Percentiles rank a stretch among this genome's conserved stretches.
Conservation (phyloP, 1,284 basidiomycete species). For the Trametes sp. region DNA sequence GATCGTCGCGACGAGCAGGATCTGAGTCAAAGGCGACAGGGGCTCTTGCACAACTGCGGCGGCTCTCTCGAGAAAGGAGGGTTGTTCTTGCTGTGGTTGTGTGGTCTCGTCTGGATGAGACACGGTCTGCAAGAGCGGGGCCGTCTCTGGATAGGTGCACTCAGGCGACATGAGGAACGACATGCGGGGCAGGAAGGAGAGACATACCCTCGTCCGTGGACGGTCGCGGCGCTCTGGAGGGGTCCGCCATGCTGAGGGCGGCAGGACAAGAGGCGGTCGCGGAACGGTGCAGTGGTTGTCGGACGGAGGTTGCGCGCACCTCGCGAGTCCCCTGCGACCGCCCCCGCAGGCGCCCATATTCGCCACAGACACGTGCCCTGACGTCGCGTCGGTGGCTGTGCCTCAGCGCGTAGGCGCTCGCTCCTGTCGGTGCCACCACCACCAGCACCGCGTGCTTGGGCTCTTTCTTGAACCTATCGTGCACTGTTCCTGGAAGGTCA, state of each 20-base stretch:
- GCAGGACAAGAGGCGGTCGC: constrained; percentile 15
- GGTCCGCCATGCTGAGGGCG: constrained; percentile 35
- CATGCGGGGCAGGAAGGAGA: constrained; percentile 14
- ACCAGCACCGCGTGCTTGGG: too few species aligned
- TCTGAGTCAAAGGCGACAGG: constrained; percentile 85
- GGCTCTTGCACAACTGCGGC: constrained; percentile 72
- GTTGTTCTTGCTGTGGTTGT: constrained; percentile 12
- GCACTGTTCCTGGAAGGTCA: too few species aligned
- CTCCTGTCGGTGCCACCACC: background rate
- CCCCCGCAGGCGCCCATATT: constrained; percentile 11
- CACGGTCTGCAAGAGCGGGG: constrained; percentile 42
- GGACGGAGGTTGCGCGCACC: constrained; percentile 13
- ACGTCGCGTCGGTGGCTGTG: constrained; percentile 15
- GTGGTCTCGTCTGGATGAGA: constrained; percentile 38
- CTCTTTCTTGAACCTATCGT: too few species aligned
- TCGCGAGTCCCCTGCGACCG: background rate
- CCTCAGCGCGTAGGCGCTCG: background rate
- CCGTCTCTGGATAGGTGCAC: constrained; percentile 36
- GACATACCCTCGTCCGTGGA: constrained; percentile 38
- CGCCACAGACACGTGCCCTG: constrained; percentile 16
- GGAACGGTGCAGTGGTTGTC: constrained; percentile 22
- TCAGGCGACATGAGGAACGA: constrained; percentile 26
- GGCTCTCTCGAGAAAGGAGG: constrained; percentile 55
- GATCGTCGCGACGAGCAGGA: constrained; percentile 79
- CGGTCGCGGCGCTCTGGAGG: constrained; percentile 32